These are phyloP conservation scores for Mycocentrospora acerina DNA, from an alignment of 2,329 filamentous ascomycete species.

Conservation along the genomic window DNA sequence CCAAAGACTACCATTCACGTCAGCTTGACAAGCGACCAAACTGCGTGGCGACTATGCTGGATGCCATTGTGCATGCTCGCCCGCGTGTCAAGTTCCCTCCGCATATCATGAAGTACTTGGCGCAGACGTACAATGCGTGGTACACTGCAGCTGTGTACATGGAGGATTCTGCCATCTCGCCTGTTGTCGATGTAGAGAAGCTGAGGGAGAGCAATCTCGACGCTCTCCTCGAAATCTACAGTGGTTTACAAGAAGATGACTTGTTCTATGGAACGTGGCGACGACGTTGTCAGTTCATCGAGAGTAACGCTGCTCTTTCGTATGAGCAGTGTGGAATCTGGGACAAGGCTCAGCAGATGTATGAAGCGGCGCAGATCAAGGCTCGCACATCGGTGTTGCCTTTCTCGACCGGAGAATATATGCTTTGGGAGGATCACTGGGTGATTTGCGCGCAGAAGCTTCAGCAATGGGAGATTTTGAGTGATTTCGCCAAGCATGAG, in stretches of 20 bases:
- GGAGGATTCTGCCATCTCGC: constrained; percentile 83
- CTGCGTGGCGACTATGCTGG: constrained; percentile 87
- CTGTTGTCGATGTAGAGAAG: constrained; percentile 77
- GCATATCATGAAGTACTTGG: constrained; percentile 93
- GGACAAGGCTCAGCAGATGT: constrained; percentile 97
- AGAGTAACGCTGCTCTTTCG: constrained; percentile 94
- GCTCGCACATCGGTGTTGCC: constrained; percentile 93
- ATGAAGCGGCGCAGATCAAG: constrained; percentile 95
- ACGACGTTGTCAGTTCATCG: constrained; percentile 90
- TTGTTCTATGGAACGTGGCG: constrained; percentile 98
- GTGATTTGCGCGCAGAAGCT: constrained; percentile 95
- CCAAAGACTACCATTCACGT: constrained; percentile 91
- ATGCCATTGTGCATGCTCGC: constrained; percentile 80
- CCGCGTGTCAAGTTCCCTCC: constrained; percentile 91
- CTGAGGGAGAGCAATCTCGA: constrained; percentile 94
- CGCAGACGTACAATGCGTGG: constrained; percentile 94
- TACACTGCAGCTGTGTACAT: constrained; percentile 91
- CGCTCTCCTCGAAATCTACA: constrained; percentile 90
- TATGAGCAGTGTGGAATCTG: constrained; percentile 99
- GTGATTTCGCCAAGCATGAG: constrained; percentile 97
- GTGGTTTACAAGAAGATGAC: constrained; percentile 89
- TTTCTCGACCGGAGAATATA: constrained; percentile 95
- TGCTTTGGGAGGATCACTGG: constrained; percentile 99
- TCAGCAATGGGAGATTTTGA: constrained; percentile 97
- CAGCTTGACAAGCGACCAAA: constrained; percentile 96